Evolutionary conservation across 139 green algal species (phyloP).

Genomic region (Chlorella sp.): DNA sequence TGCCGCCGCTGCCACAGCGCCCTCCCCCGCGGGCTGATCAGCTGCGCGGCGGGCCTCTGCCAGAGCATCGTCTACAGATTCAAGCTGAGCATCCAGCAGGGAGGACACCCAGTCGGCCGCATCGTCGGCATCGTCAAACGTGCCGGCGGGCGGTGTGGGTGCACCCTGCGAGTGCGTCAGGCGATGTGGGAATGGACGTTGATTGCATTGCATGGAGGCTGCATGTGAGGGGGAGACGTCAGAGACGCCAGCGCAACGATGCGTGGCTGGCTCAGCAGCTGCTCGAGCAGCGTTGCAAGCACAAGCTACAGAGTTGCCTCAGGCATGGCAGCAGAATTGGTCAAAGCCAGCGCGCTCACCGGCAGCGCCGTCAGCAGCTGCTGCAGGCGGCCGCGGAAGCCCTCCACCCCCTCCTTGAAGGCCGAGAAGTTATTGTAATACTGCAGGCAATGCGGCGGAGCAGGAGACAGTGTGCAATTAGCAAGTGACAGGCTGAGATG

Average conservation of each 20-base stretch:
- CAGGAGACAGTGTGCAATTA: no score
- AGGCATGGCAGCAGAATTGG: no score
- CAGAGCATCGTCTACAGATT: constrained; percentile 61
- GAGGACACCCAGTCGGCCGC: constrained; percentile 35
- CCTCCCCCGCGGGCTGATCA: not conserved
- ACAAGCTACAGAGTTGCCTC: no score
- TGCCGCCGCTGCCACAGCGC: not conserved
- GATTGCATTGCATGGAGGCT: no score
- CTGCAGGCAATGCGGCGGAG: constrained; percentile 22
- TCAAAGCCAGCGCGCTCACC: no score
- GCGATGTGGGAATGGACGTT: no score
- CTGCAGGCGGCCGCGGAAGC: constrained; percentile 29
- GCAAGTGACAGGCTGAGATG: not conserved
- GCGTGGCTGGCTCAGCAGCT: no score
- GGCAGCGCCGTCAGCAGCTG: constrained; percentile 30
- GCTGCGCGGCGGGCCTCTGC: constrained; percentile 33
- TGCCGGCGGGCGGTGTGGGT: not conserved
- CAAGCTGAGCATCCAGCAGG: constrained; percentile 63
- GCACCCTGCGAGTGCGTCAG: no score
- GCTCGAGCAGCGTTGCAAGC: no score
- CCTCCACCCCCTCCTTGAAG: constrained; percentile 38
- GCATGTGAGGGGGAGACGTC: no score
- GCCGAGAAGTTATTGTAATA: constrained; percentile 55
- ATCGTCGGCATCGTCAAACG: constrained; percentile 53
- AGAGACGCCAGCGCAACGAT: no score